Evolutionary conservation across 257 asterid genomes (phyloP).

Genomic region (Solanum rostratum): DNA sequence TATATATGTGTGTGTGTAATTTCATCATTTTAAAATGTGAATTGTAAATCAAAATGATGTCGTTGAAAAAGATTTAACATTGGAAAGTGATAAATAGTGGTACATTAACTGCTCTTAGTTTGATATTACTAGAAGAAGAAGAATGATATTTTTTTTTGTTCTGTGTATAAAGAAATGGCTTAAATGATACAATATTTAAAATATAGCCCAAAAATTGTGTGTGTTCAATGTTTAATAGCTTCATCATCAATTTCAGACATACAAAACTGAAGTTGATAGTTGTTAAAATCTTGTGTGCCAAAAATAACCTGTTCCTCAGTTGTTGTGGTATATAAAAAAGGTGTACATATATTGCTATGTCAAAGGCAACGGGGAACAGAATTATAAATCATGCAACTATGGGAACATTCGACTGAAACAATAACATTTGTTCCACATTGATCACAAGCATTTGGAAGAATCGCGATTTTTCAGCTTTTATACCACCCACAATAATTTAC

Average conservation of each 20-base stretch:
- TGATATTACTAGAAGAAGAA: too few relatives aligned
- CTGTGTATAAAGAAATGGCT: too few relatives aligned
- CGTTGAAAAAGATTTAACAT: too few relatives aligned
- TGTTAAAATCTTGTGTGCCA: neutral
- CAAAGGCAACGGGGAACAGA: neutral
- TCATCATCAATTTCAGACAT: neutral
- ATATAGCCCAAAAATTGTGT: too few relatives aligned
- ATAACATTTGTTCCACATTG: constrained; percentile 6
- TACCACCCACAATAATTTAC: constrained; percentile 25
- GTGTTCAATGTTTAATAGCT: too few relatives aligned
- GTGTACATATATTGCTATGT: neutral
- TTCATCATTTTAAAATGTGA: too few relatives aligned
- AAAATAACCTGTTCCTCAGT: neutral
- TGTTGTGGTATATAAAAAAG: neutral
- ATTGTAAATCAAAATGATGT: too few relatives aligned
- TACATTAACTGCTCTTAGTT: too few relatives aligned
- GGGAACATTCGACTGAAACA: constrained; percentile 1
- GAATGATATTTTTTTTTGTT: too few relatives aligned
- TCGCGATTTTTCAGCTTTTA: constrained; percentile 13
- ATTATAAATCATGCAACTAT: neutral
- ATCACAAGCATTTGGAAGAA: constrained; percentile 20
- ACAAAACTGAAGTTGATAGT: neutral
- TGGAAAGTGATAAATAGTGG: too few relatives aligned
- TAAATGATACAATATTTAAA: too few relatives aligned
- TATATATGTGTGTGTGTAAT: too few relatives aligned